Evolutionary conservation across 345 rosid genomes (phyloP), one percentile per base, ranked within the genome.

Genomic region (Populus tremula): DNA sequence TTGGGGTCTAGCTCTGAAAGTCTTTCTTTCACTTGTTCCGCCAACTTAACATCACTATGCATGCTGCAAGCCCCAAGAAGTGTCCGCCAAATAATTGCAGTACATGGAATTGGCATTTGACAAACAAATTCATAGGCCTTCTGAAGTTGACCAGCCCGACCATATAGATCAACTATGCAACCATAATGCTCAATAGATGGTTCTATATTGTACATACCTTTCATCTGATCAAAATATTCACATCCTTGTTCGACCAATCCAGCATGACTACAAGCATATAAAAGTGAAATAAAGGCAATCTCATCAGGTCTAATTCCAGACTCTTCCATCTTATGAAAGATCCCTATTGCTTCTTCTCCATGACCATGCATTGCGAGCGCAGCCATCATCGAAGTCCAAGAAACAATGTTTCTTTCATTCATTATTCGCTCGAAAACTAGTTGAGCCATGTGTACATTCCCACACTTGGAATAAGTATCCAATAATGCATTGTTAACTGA

Each of bases 211-310:
- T 95, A 91, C 31, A 84, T 83, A 79, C 83, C 75, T 77, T 45
- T 82, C 97, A 93, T 95, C 1, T 91, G 86, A 45, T 86, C 71
- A 72, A 92, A 95, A 65, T 88, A 74, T 82, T 72, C 76, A 82
- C 91, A 90, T 39, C 99, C 99, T 75, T 92, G 89, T 76, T 91
- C 97, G 17, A 95, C 87, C 47, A 95, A 90, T 35, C 98, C 96
- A 61, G 91, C 89, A 78, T 95, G 99, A 81, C 99, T 95, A 80
- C 98, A 95, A 74, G 98, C 99, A 77, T 97, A 97, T 72, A 95
- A 86, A 74, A 95, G 91, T 67, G 91, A 89, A 12, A 93, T 78
- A 67, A 93, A 89, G 14, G 96, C 85, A 75, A 93, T 70, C 27
- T 87, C 90, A 81, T 93, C 92, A 1, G 96, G 97, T 6, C 76